phyloP scores from a whole-genome alignment of 495 filamentous ascomycete genomes.

The Tricharina praecox region DNA sequence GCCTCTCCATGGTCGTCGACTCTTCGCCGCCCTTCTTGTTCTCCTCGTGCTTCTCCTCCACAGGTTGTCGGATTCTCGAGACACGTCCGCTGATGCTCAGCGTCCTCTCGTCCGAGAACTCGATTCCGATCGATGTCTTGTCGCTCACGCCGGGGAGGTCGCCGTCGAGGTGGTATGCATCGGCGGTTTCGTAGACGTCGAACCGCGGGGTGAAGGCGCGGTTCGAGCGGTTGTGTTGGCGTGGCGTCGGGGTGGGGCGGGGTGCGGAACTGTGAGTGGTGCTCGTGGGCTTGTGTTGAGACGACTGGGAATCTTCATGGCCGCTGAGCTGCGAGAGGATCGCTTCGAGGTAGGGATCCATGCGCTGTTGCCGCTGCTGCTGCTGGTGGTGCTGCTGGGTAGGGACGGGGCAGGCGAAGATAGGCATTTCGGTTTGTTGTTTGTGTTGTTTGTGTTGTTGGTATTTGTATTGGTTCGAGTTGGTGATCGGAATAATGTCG shows the following conservation, averaged over 20 bases:
- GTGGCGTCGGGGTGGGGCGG: background rate
- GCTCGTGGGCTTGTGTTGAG: background rate
- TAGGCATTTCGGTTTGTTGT: no score
- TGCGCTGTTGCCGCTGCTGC: background rate
- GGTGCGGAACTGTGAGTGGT: background rate
- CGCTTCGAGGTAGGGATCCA: background rate
- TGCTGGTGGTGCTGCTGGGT: background rate
- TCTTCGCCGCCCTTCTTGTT: conserved; percentile 7
- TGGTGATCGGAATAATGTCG: no score
- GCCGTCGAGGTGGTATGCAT: conserved; percentile 64
- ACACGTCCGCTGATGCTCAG: conserved; percentile 55
- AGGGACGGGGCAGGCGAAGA: background rate
- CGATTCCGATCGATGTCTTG: conserved; percentile 60
- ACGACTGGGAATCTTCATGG: background rate
- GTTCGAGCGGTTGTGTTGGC: background rate
- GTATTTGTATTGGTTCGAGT: no score
- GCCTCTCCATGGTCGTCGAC: background rate
- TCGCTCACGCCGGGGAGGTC: conserved; percentile 62
- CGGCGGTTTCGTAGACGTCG: conserved; percentile 55
- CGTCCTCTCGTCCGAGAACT: conserved; percentile 66
- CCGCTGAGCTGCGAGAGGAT: background rate
- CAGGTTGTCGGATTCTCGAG: conserved; percentile 33
- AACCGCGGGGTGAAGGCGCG: conserved; percentile 52
- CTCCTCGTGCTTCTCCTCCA: conserved; percentile 5
- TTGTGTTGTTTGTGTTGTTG: no score